Conservation (phyloP, 2,329 filamentous ascomycete species). For the Colletotrichum chrysophilum region DNA sequence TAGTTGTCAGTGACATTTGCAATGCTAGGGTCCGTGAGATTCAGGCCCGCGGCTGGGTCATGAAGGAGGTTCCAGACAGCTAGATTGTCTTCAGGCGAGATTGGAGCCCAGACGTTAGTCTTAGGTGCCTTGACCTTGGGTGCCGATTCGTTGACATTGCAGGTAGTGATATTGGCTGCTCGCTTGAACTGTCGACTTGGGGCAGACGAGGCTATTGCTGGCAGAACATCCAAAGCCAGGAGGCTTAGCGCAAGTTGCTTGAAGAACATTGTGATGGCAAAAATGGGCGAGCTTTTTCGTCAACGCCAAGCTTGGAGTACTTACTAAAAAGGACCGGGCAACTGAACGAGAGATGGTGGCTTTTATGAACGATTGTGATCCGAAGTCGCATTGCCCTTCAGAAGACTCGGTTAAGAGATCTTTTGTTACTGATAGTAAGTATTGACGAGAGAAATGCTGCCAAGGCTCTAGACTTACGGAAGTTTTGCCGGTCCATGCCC, state of each 20-base stretch:
- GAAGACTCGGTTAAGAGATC: not conserved
- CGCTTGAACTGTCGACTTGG: not conserved
- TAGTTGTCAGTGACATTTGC: constrained; percentile 49
- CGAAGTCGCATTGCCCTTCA: not conserved
- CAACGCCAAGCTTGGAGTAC: rapidly evolving
- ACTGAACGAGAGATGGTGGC: not conserved
- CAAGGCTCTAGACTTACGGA: not conserved
- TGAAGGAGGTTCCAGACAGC: constrained; percentile 49
- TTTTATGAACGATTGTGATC: not conserved
- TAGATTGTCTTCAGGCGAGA: constrained; percentile 45
- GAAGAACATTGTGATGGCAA: not conserved
- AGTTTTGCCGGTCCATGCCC: not conserved
- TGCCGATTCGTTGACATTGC: constrained; percentile 11
- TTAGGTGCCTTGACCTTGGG: constrained; percentile 38
- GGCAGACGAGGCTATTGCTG: not conserved
- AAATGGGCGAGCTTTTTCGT: not conserved
- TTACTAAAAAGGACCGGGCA: rapidly evolving
- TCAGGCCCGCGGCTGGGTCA: constrained; percentile 43
- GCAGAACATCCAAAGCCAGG: not conserved
- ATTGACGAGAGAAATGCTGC: not conserved
- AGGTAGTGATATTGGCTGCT: not conserved
- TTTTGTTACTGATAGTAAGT: not conserved
- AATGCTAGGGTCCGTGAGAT: constrained; percentile 44
- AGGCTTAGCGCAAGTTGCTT: not conserved
- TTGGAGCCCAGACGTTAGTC: constrained; percentile 44